Percentiles rank a stretch among this genome's conserved stretches.
Conservation (phyloP, 2,329 filamentous ascomycete species). For the Phyllosticta ampelicida region DNA sequence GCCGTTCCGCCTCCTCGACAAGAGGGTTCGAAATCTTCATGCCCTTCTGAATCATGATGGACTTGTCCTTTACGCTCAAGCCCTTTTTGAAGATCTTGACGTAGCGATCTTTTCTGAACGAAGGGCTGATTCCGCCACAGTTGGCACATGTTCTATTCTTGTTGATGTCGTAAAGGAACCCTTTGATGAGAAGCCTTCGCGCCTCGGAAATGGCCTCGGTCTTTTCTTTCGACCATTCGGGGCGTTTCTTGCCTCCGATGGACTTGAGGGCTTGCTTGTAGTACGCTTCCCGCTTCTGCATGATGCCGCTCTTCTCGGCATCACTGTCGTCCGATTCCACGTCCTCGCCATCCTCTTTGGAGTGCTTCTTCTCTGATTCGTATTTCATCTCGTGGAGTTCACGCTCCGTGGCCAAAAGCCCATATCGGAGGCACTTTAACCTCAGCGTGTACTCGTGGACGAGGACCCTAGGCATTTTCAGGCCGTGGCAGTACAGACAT, state of each 20-base stretch:
- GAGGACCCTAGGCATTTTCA: slow-evolving; percentile 67
- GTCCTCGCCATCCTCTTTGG: slow-evolving; percentile 29
- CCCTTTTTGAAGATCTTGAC: slow-evolving; percentile 90
- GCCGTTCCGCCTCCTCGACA: slow-evolving; percentile 20
- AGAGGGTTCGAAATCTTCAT: slow-evolving; percentile 61
- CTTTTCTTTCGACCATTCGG: slow-evolving; percentile 48
- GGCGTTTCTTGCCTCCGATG: slow-evolving; percentile 37
- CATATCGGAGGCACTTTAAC: slow-evolving; percentile 73
- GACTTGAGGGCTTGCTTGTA: slow-evolving; percentile 61
- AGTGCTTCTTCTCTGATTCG: slow-evolving; percentile 26
- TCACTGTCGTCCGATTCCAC: slow-evolving; percentile 50
- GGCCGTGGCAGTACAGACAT: slow-evolving; percentile 81
- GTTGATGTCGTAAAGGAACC: slow-evolving; percentile 66
- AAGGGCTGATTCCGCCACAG: slow-evolving; percentile 62
- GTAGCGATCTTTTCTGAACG: slow-evolving; percentile 78
- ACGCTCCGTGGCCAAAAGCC: slow-evolving; percentile 59
- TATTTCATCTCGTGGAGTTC: slow-evolving; percentile 37
- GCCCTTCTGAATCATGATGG: slow-evolving; percentile 60
- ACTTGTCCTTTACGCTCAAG: slow-evolving; percentile 61
- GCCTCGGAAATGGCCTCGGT: slow-evolving; percentile 74
- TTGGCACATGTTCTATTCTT: slow-evolving; percentile 58
- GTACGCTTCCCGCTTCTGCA: slow-evolving; percentile 51
- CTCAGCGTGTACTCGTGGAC: slow-evolving; percentile 76
- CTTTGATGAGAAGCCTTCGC: slow-evolving; percentile 64
- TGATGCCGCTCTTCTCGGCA: slow-evolving; percentile 46